These are phyloP conservation scores for Apophysomyces sp. DNA, from an alignment of 371 early-diverging fungal genomes.

Conservation along the genomic window DNA sequence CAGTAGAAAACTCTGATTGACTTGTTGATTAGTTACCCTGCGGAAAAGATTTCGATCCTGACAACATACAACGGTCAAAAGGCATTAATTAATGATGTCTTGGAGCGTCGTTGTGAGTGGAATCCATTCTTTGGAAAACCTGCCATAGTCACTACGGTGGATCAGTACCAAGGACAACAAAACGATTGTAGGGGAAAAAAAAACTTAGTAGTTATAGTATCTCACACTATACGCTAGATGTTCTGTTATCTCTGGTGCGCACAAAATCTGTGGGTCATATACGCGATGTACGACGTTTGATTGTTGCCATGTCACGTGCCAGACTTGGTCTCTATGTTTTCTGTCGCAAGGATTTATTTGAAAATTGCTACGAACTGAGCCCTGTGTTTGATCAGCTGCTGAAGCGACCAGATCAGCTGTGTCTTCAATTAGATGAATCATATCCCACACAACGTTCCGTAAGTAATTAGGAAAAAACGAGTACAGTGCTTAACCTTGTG, in stretches of 20 bases:
- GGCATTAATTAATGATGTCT: conserved; percentile 87
- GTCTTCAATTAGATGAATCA: conserved; percentile 60
- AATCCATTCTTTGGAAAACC: conserved; percentile 79
- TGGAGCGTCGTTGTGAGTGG: conserved; percentile 82
- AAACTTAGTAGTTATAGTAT: not conserved
- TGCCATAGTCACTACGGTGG: conserved; percentile 81
- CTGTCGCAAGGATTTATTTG: conserved; percentile 71
- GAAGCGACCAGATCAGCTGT: conserved; percentile 49
- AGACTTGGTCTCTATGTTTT: conserved; percentile 93
- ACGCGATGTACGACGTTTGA: conserved; percentile 85
- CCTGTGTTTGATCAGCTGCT: conserved; percentile 61
- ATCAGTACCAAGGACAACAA: conserved; percentile 95
- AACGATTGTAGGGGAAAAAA: conserved; percentile 70
- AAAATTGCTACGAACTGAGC: conserved; percentile 73
- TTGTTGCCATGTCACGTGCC: conserved; percentile 92
- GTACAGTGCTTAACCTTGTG: not conserved
- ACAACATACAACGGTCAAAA: conserved; percentile 96
- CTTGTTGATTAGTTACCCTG: conserved; percentile 63
- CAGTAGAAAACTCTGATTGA: conserved; percentile 5
- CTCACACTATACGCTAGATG: conserved; percentile 40
- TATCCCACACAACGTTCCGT: conserved; percentile 42
- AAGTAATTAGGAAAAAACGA: not conserved
- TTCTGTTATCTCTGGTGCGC: conserved; percentile 93
- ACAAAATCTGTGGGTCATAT: conserved; percentile 89
- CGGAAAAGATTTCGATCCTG: conserved; percentile 83